Conservation (phyloP, 371 early-diverging fungal species). For the Saksenaea vasiformis region DNA sequence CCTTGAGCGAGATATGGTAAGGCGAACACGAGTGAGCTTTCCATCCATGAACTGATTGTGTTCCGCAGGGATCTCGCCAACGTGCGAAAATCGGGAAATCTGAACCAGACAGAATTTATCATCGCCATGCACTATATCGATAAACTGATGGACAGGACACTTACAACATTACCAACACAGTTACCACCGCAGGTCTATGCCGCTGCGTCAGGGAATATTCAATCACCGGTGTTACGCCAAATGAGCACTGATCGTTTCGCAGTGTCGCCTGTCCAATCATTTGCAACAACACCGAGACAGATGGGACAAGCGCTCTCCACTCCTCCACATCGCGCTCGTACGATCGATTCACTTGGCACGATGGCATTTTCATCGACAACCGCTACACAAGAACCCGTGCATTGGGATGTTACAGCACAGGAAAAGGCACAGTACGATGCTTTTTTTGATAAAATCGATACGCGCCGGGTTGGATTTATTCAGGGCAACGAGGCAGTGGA, state of each 20-base stretch:
- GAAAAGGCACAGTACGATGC: constrained; percentile 71
- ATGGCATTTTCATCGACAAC: constrained; percentile 37
- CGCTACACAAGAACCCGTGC: constrained; percentile 19
- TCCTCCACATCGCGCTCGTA: constrained; percentile 40
- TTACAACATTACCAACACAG: constrained; percentile 56
- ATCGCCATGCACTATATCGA: constrained; percentile 86
- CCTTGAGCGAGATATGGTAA: constrained; percentile 52
- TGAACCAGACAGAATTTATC: constrained; percentile 73
- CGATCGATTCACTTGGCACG: constrained; percentile 43
- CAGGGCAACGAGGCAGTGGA: constrained; percentile 73
- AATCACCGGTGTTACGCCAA: constrained; percentile 11
- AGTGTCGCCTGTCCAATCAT: constrained; percentile 15
- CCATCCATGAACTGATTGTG: neutral
- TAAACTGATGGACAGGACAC: constrained; percentile 70
- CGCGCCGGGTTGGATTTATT: constrained; percentile 22
- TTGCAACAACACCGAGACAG: constrained; percentile 11
- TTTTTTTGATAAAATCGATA: constrained; percentile 76
- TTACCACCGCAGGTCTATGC: constrained; percentile 66
- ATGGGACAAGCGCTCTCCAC: constrained; percentile 25
- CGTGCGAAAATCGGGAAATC: constrained; percentile 65
- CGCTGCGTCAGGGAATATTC: constrained; percentile 43
- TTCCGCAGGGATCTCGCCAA: constrained; percentile 65
- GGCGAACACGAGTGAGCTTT: neutral
- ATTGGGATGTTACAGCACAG: constrained; percentile 73
- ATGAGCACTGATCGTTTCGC: neutral